Evolutionary conservation across 306 rosid genomes (phyloP), one percentile per base, ranked within the genome.

Genomic region (Inga laurina): DNA sequence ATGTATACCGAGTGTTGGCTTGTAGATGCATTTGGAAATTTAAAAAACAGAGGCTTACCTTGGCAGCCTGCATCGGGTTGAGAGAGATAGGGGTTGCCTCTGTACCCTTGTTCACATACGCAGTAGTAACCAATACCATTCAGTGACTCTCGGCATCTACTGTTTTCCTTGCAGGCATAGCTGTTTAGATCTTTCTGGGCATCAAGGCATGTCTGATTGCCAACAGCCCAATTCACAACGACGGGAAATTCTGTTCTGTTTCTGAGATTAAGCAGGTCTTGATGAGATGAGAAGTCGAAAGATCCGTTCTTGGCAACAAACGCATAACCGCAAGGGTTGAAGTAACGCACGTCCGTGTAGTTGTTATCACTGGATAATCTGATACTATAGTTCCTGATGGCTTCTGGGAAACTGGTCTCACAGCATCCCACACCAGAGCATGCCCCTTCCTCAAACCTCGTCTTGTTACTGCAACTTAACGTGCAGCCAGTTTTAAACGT

Each of bases 251-350:
- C 0, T 37, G 39, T 37, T 37, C 39, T 37, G 39, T 37, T 37
- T 5, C 39, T 37, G 39, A 37, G 39, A 37, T 37, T 5, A 37
- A 4, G 39, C 39, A 37, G 7, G 0, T 37, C 39, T 37, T 0
- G 39, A 3, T 0, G 39, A 3, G 4, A 3, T 4, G 5, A 3
- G 4, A 35, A 35, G 39, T 35, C 0, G 39, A 35, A 35, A 11
- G 46, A 7, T 48, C 52, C 52, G 14, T 67, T 79, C 37, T 89
- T 79, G 0, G 8, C 82, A 0, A 81, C 8, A 65, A 91, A 86
- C 1, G 85, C 84, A 44, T 78, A 84, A 14, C 90, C 59, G 24
- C 94, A 91, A 0, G 85, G 83, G 64, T 39, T 86, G 69, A 79
- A 79, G 0, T 5, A 13, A 3, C 3, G 0, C 2, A 76, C 82